Conservation (phyloP, 2,329 filamentous ascomycete species). For the Reticulascus tulasneorum region DNA sequence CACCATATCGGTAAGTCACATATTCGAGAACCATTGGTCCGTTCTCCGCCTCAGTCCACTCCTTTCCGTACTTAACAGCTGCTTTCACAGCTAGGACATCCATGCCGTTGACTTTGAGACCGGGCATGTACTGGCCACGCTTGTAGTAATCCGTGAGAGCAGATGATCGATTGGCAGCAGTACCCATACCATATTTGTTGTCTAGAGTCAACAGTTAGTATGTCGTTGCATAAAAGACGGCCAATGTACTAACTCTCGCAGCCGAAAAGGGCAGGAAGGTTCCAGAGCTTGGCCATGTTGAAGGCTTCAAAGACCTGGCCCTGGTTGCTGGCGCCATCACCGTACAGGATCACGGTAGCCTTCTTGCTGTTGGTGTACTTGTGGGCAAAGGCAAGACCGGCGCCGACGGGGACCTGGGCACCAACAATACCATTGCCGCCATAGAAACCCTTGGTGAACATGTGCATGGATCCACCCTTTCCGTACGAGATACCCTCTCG, state of each 20-base stretch:
- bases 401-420: constrained; percentile 95
- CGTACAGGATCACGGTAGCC: constrained; percentile 85
- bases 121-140: constrained; percentile 98
- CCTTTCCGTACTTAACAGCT: constrained; percentile 88
- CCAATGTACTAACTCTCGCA: constrained; percentile 93
- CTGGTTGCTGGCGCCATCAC: constrained; percentile 98
- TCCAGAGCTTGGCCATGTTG: constrained; percentile 99
- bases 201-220: constrained; percentile 53
- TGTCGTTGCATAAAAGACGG: no score
- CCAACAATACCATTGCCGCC: constrained; percentile 99
- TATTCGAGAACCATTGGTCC: constrained; percentile 97
- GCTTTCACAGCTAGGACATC: constrained; percentile 97
- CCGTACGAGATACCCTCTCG: constrained; percentile 96
- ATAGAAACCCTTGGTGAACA: constrained; percentile 98
- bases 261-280: constrained; percentile 89
- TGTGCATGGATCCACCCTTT: constrained; percentile 99
- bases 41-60: constrained; percentile 78
- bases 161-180: constrained; percentile 86
- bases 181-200: constrained; percentile 99
- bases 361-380: constrained; percentile 88
- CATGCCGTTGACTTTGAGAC: constrained; percentile 99
- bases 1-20: constrained; percentile 98
- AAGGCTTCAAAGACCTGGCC: constrained; percentile 99
- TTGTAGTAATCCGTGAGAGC: constrained; percentile 99
- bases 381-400: constrained; percentile 94